phyloP scores from a whole-genome alignment of 305 asterid genomes.

The Fraxinus angustifolia region DNA sequence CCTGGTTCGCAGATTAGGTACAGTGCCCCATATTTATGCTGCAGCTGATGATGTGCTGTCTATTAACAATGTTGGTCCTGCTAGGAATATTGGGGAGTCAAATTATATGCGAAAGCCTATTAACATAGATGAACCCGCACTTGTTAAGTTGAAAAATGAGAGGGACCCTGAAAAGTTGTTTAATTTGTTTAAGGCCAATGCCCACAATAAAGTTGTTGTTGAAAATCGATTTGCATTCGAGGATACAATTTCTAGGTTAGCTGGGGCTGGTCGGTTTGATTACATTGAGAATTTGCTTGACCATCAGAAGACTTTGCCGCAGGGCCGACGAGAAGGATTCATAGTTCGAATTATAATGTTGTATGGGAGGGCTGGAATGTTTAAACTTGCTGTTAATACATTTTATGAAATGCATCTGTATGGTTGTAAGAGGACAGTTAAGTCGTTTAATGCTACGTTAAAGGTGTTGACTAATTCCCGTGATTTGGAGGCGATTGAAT shows the following conservation, averaged over 20 bases:
- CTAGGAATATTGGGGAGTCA: constrained; percentile 11
- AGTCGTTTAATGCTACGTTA: constrained; percentile 73
- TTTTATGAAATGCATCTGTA: constrained; percentile 69
- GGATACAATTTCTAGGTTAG: constrained; percentile 65
- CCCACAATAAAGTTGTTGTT: constrained; percentile 52
- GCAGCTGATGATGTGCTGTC: constrained; percentile 23
- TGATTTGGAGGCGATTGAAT: constrained; percentile 48
- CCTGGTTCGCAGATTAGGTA: constrained; percentile 65
- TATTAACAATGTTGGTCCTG: constrained; percentile 20
- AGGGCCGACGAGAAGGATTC: constrained; percentile 86
- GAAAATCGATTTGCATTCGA: constrained; percentile 71
- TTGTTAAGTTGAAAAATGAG: constrained; percentile 60
- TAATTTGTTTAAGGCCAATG: constrained; percentile 66
- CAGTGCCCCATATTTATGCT: constrained; percentile 23
- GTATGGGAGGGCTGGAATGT: constrained; percentile 73
- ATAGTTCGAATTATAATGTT: constrained; percentile 62
- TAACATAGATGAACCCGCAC: constrained; percentile 58
- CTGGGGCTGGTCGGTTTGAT: constrained; percentile 72
- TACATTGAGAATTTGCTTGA: constrained; percentile 65
- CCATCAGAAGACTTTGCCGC: constrained; percentile 78
- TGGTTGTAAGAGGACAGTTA: constrained; percentile 63
- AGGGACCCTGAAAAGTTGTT: constrained; percentile 66
- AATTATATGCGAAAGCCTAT: constrained; percentile 16
- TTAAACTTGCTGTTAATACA: constrained; percentile 54
- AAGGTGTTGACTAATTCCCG: constrained; percentile 58